phyloP scores from a whole-genome alignment of 2,329 filamentous ascomycete genomes.

The Neofusicoccum ribis region DNA sequence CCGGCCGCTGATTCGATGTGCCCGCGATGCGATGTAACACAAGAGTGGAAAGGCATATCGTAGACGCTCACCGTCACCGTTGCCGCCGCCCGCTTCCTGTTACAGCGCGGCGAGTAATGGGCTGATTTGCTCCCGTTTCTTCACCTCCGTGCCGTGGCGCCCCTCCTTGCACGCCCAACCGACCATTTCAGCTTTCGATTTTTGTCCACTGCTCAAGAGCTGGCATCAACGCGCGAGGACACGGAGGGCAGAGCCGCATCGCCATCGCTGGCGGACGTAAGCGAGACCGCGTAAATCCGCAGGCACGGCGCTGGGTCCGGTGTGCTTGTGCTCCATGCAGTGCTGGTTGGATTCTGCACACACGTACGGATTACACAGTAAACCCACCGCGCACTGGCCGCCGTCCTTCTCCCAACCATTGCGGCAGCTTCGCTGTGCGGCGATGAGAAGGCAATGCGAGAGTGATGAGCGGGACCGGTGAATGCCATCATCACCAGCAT shows the following conservation, averaged over 20 bases:
- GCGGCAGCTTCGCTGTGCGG: too few relatives aligned
- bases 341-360: not conserved
- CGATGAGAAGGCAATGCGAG: too few relatives aligned
- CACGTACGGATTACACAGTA: too few relatives aligned
- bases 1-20: not conserved
- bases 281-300: slow-evolving; percentile 7
- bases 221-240: not conserved
- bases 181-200: not conserved
- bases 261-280: not conserved
- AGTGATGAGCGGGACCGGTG: not conserved
- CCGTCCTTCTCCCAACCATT: not conserved
- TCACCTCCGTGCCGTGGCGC: too few relatives aligned
- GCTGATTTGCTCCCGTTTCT: not conserved
- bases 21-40: slow-evolving; percentile 11
- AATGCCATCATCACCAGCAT: not conserved
- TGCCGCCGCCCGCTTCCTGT: not conserved
- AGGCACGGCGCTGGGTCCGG: slow-evolving; percentile 13
- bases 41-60: not conserved
- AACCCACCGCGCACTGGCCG: not conserved
- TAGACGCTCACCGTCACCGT: not conserved
- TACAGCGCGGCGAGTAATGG: not conserved
- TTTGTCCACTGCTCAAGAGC: not conserved
- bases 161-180: too few relatives aligned
- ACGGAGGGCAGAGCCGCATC: not conserved
- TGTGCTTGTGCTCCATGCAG: not conserved